Percentiles rank a stretch among this genome's conserved stretches.
These are phyloP conservation scores for Cutaneotrichosporon sp. DNA, from an alignment of 1,284 basidiomycete genomes.

Conservation along the genomic window DNA sequence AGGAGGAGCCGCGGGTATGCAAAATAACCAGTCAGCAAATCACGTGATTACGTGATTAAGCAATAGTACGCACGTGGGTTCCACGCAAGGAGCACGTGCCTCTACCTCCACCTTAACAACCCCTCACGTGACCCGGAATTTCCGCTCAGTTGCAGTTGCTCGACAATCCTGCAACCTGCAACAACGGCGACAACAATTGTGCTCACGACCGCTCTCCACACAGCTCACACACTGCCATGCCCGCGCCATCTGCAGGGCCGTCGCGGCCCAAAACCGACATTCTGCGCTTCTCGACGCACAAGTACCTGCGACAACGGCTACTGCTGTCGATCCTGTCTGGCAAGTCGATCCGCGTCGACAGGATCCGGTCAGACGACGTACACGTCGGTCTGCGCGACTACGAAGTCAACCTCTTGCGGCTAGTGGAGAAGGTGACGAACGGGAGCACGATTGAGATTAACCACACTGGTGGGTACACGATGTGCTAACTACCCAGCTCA, in stretches of 20 bases:
- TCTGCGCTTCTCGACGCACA: slow-evolving; percentile 65
- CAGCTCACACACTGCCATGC: not conserved
- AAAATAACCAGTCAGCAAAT: too few species aligned
- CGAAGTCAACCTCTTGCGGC: slow-evolving; percentile 82
- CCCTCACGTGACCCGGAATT: slow-evolving; percentile 5
- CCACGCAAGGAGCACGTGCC: too few species aligned
- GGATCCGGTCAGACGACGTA: slow-evolving; percentile 84
- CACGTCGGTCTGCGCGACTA: slow-evolving; percentile 94
- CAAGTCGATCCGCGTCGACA: slow-evolving; percentile 77
- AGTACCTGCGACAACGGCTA: slow-evolving; percentile 76
- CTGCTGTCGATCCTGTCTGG: slow-evolving; percentile 84
- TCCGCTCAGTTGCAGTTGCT: slow-evolving; percentile 1
- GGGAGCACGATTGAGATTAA: slow-evolving; percentile 94
- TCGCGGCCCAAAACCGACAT: slow-evolving; percentile 30
- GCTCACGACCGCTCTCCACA: too few species aligned
- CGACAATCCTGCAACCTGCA: not conserved
- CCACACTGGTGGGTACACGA: slow-evolving; percentile 67
- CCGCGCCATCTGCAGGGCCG: not conserved
- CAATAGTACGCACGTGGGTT: too few species aligned
- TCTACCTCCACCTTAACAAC: too few species aligned
- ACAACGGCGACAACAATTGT: not conserved
- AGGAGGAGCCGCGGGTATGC: too few species aligned
- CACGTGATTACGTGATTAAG: too few species aligned
- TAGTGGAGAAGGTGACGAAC: slow-evolving; percentile 91
- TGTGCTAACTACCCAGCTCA: slow-evolving; percentile 1